These are phyloP conservation scores for Dissoconium aciculare DNA, from an alignment of 2,329 filamentous ascomycete genomes.

Conservation along the genomic window DNA sequence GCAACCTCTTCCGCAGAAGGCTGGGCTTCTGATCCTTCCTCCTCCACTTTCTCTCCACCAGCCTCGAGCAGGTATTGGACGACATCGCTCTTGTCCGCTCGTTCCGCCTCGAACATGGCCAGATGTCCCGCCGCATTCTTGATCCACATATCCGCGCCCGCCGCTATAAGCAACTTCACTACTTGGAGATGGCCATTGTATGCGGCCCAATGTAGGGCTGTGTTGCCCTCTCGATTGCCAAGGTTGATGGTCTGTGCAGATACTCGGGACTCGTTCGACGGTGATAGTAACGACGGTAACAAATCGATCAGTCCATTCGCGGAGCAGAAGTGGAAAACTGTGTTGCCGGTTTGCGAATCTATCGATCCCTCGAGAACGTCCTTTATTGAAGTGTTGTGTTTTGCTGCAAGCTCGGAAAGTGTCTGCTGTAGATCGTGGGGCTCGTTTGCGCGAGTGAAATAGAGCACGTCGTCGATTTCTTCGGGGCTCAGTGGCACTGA, in stretches of 20 bases:
- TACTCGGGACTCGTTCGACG: conserved; percentile 1
- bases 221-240: conserved; percentile 73
- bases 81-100: conserved; percentile 35
- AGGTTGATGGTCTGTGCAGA: conserved; percentile 43
- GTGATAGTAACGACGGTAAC: conserved; percentile 12
- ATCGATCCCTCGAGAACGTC: conserved; percentile 55
- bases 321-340: conserved; percentile 73
- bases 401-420: conserved; percentile 45
- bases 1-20: conserved; percentile 12
- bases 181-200: conserved; percentile 72
- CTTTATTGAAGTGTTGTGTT: conserved; percentile 44
- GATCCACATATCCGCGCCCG: conserved; percentile 61
- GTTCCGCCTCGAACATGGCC: conserved; percentile 36
- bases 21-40: conserved; percentile 10
- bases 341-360: conserved; percentile 64
- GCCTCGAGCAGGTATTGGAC: conserved; percentile 34
- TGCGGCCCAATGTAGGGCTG: conserved; percentile 83
- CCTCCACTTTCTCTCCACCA: conserved; percentile 27
- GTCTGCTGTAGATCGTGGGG: conserved; percentile 47
- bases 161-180: conserved; percentile 61
- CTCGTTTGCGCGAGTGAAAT: conserved; percentile 69
- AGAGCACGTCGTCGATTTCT: conserved; percentile 81
- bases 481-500: too few species aligned
- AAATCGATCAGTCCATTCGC: conserved; percentile 62
- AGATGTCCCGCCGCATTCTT: conserved; percentile 73